These are phyloP conservation scores for Vigna radiata DNA, from an alignment of 306 rosid genomes.

Conservation along the genomic window DNA sequence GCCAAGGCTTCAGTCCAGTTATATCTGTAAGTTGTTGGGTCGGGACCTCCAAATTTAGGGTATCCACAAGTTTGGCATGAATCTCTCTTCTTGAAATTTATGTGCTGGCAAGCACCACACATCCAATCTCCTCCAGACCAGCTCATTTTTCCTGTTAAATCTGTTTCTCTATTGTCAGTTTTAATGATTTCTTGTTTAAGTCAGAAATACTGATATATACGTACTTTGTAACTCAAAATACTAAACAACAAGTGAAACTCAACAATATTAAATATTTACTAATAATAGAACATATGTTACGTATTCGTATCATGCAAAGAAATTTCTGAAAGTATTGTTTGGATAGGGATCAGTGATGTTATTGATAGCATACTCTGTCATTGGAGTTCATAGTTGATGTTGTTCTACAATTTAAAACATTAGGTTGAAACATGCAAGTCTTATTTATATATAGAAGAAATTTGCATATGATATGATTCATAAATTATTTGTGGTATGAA, in stretches of 20 bases:
- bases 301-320: not conserved
- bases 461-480: not conserved
- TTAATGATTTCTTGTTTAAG: not conserved
- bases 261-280: not conserved
- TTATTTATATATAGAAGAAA: not conserved
- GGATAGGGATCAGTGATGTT: not conserved
- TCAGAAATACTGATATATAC: not conserved
- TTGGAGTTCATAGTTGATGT: not conserved
- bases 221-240: too few relatives aligned
- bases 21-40: slow-evolving; percentile 70
- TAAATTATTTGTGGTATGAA: slow-evolving; percentile 11
- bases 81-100: slow-evolving; percentile 87
- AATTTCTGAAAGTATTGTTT: slow-evolving; percentile 5
- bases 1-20: slow-evolving; percentile 77
- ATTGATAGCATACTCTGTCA: not conserved
- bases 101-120: slow-evolving; percentile 86
- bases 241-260: too few relatives aligned
- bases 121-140: slow-evolving; percentile 93
- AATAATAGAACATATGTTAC: not conserved
- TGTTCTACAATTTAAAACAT: not conserved
- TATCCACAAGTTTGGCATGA: slow-evolving; percentile 78
- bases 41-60: slow-evolving; percentile 91
- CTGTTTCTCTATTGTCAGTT: not conserved
- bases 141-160: slow-evolving; percentile 66
- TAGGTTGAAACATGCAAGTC: slow-evolving; percentile 27